phyloP scores from a whole-genome alignment of 2,329 filamentous ascomycete species.

The Fusarium sp. region DNA sequence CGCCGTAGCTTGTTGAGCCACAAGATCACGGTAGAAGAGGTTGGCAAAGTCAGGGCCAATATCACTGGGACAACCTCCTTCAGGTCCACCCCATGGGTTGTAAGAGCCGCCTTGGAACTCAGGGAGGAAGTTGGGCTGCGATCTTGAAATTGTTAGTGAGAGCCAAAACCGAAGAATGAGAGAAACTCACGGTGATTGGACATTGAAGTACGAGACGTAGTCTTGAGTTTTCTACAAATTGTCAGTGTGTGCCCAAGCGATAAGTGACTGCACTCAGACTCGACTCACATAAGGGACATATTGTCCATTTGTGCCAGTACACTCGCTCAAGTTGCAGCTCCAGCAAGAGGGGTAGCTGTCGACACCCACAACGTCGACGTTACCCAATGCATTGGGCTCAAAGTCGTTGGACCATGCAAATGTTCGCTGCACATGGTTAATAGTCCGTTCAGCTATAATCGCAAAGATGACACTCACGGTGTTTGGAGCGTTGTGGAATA shows the following conservation, averaged over 20 bases:
- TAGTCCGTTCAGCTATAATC: rapidly evolving
- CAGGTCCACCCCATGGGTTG: slow-evolving; percentile 70
- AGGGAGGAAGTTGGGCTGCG: slow-evolving; percentile 40
- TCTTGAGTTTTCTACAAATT: slow-evolving; percentile 27
- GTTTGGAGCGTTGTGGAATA: slow-evolving; percentile 70
- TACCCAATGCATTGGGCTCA: slow-evolving; percentile 61
- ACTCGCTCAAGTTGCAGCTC: slow-evolving; percentile 71
- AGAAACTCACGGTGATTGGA: slow-evolving; percentile 30
- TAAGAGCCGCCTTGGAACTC: slow-evolving; percentile 53
- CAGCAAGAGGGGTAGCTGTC: slow-evolving; percentile 69
- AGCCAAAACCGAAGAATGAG: not conserved
- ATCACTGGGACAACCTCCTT: slow-evolving; percentile 63
- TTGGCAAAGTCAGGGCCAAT: slow-evolving; percentile 70
- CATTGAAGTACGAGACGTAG: slow-evolving; percentile 46
- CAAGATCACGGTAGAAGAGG: slow-evolving; percentile 71
- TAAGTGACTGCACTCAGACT: slow-evolving; percentile 22
- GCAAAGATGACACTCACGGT: slow-evolving; percentile 51
- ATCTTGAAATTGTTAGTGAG: not conserved
- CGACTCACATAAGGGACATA: slow-evolving; percentile 64
- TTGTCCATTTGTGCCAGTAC: slow-evolving; percentile 68
- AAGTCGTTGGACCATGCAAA: slow-evolving; percentile 71
- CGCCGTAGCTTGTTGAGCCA: slow-evolving; percentile 68
- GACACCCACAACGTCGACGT: slow-evolving; percentile 63
- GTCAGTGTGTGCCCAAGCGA: not conserved
- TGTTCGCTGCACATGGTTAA: slow-evolving; percentile 5